Conservation (phyloP, 2,329 filamentous ascomycete species). For the Fusarium temperatum region DNA sequence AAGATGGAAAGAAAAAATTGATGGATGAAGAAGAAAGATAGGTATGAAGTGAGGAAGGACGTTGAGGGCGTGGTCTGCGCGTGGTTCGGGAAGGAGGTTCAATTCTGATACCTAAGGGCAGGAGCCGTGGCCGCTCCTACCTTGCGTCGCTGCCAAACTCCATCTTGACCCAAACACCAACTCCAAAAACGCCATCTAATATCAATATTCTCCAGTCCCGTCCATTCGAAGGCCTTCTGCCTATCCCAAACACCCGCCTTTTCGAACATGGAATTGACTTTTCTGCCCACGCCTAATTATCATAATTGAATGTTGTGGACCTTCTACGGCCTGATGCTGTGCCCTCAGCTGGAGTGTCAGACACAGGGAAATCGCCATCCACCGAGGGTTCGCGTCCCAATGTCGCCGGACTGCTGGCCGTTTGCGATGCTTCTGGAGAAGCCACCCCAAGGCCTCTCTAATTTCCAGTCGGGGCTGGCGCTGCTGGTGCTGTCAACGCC, state of each 20-base stretch:
- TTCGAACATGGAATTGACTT: background rate
- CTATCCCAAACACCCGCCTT: background rate
- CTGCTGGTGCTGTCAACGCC: background rate
- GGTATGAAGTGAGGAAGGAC: background rate
- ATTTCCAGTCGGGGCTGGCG: background rate
- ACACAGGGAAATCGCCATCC: background rate
- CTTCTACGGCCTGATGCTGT: background rate
- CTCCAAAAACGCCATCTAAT: constrained; percentile 5
- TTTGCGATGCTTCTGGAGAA: background rate
- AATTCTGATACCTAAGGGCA: background rate
- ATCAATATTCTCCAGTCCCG: background rate
- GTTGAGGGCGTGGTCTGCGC: background rate
- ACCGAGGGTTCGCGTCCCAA: background rate
- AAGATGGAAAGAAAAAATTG: background rate
- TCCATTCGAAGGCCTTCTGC: background rate
- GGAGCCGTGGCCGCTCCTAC: background rate
- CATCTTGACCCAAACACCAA: background rate
- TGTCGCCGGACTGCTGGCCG: background rate
- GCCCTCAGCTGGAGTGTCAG: background rate
- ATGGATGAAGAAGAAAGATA: too few relatives aligned
- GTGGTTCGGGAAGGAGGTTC: background rate
- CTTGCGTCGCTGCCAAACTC: background rate
- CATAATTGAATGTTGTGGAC: background rate
- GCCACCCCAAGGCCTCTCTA: background rate
- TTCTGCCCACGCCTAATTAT: background rate